Evolutionary conservation across 371 early-diverging fungal genomes (phyloP), one percentile per base, ranked within the genome.

Genomic region (Mortierella sp.): DNA sequence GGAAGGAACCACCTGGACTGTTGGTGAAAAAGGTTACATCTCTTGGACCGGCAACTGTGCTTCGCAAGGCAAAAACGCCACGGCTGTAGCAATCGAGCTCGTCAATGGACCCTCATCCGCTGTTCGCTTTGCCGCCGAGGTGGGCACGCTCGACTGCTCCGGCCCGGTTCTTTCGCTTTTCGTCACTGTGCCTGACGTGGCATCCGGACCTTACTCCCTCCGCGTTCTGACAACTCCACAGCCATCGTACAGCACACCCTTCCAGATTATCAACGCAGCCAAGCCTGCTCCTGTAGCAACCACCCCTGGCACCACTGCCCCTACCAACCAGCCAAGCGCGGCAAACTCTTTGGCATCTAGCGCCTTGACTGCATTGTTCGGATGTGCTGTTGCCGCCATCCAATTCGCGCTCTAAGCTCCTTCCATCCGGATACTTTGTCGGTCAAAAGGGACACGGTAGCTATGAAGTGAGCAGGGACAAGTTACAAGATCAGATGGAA

Each of bases 131-230:
- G 49, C 56, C 9, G 43, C 58, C 21, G 34, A 38, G 16, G 12
- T 71, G 26, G 71, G 65, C 18, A 46, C 23, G 19, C 27, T 71
- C 18, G 61, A 71, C 50, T 71, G 72, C 62, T 42, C 62, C 24
- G 26, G 28, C 27, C 1, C 58, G 56, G 64, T 34, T 46, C 23
- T 21, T 2, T 47, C n/a, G 39, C n/a, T 10, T 5, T 24, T 9
- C 21, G 21, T 63, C 26, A 13, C 34, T 3, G 51, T 70, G n/a
- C 70, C 70, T 38, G 31, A 13, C 31, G 21, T 19, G 3, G 50
- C 43, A 13, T 14, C 49, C 10, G 58, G 58, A 41, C n/a, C 16
- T 14, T 71, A 71, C 53, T 61, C 72, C 10, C 46, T 71, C 48
- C 61, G 57, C 14, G 30, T 71, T 61, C 34, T 52, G 48, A 58